Evolutionary conservation across 2,329 filamentous ascomycete genomes (phyloP).

Genomic region (Lasiodiplodia sp.): DNA sequence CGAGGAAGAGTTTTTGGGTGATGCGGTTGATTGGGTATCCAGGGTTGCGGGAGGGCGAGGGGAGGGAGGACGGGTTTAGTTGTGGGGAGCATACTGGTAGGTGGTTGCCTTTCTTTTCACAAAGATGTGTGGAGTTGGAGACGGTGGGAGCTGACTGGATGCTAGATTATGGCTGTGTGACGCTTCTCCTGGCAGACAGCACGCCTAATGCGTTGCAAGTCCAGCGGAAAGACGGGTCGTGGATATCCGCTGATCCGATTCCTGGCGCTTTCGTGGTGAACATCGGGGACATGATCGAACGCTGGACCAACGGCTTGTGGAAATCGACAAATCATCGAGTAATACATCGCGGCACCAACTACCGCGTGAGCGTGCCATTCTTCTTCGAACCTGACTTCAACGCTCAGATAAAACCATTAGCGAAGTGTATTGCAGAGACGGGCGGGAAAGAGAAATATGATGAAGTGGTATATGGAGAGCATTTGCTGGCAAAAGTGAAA

Average conservation of each 20-base stretch:
- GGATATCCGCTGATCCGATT: slow-evolving; percentile 55
- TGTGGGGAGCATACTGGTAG: slow-evolving; percentile 47
- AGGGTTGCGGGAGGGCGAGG: slow-evolving; percentile 34
- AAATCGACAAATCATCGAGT: slow-evolving; percentile 55
- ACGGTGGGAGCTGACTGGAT: not conserved
- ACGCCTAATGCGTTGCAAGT: slow-evolving; percentile 45
- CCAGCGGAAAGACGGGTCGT: slow-evolving; percentile 37
- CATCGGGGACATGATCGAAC: slow-evolving; percentile 58
- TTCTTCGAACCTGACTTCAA: slow-evolving; percentile 58
- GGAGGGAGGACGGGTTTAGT: slow-evolving; percentile 40
- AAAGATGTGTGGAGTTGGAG: too few species aligned
- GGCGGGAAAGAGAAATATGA: slow-evolving; percentile 42
- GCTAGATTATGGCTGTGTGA: slow-evolving; percentile 57
- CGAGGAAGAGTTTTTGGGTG: slow-evolving; percentile 48
- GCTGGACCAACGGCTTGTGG: slow-evolving; percentile 55
- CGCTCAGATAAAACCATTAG: slow-evolving; percentile 47
- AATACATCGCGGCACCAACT: slow-evolving; percentile 49
- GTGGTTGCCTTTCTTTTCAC: not conserved
- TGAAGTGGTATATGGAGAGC: slow-evolving; percentile 51
- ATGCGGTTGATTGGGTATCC: slow-evolving; percentile 52
- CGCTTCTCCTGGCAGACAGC: slow-evolving; percentile 54
- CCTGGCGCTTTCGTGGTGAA: slow-evolving; percentile 57
- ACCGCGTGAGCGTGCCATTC: slow-evolving; percentile 55
- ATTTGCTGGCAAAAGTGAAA: slow-evolving; percentile 51
- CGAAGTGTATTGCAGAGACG: slow-evolving; percentile 45